phyloP scores from a whole-genome alignment of 176 grass and related monocot genomes.

The Carex littledalei region DNA sequence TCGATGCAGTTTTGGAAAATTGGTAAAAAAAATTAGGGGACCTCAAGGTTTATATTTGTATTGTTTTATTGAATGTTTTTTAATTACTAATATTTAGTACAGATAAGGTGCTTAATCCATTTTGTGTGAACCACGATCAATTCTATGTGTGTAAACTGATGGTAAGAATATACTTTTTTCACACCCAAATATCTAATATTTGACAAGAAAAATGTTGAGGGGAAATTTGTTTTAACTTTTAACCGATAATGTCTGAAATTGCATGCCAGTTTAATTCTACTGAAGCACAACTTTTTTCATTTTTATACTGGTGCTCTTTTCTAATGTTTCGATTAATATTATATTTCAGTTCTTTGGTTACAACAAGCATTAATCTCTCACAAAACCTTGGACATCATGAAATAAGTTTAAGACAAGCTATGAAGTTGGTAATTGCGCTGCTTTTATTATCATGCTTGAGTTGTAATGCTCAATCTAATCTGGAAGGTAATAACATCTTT shows the following conservation, averaged over 20 bases:
- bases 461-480: conserved; percentile 20
- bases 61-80: not conserved
- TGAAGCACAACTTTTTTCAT: not conserved
- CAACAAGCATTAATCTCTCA: not conserved
- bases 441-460: not conserved
- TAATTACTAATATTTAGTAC: not conserved
- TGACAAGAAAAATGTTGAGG: not conserved
- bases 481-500: conserved; percentile 14
- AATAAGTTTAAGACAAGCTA: conserved; percentile 2
- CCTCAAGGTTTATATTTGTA: not conserved
- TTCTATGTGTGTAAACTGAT: not conserved
- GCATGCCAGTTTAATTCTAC: not conserved
- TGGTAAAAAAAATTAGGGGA: not conserved
- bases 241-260: not conserved
- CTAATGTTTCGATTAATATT: not conserved
- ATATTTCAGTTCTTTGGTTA: not conserved
- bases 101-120: too few species aligned
- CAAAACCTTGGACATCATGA: not conserved
- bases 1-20: not conserved
- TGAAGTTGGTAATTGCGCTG: conserved; percentile 1
- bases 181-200: not conserved
- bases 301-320: not conserved
- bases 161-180: not conserved
- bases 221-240: not conserved
- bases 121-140: not conserved